Base-by-base conservation (phyloP, 106 monocot species). In the Phalaenopsis aphrodite region DNA sequence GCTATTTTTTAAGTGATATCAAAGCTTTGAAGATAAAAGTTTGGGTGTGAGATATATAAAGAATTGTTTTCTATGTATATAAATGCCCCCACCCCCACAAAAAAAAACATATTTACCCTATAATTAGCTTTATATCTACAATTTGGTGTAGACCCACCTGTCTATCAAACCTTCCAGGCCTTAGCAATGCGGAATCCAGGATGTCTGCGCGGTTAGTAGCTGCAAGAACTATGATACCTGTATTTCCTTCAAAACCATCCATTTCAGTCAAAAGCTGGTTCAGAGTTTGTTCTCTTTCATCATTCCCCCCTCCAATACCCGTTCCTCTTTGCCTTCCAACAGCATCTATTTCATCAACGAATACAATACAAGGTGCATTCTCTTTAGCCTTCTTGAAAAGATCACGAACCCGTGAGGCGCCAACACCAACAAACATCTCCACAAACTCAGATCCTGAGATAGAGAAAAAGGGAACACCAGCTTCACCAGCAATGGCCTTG, bases 371-470 rank as follows among this genome's bases (percentile, higher is more conserved):
- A 45, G 97, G 97, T 14, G 95, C 95, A 85, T 95, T 95, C 72
- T 95, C 95, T 82, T 95, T 95, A 19, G 95, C 95, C 84, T 95
- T 95, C 77, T 95, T 95, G 85, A 95, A 95, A 69, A 95, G 89
- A 78, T 95, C 95, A 75, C 95, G 92, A 79, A 95, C 95, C 48
- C 95, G 80, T 7, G 95, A 95, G 56, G 95, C 95, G 73, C 95
- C 95, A 41, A 95, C 95, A 56, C 97, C 97, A 21, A 98, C 97
- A 84, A 98, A 98, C 97, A 98, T 98, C 78, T 98, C 97, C 47
- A 98, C 97, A 82, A 98, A 98, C 84, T 98, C 97, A 69, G 97
- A 98, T 19, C 97, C 97, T 56, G 98, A 98, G 77, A 98, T 99
- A 11, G 94, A 99, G 83, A 99, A 94, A 82, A 99, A 99, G 19